phyloP scores from a whole-genome alignment of 306 rosid genomes.

The Quercus parvula region DNA sequence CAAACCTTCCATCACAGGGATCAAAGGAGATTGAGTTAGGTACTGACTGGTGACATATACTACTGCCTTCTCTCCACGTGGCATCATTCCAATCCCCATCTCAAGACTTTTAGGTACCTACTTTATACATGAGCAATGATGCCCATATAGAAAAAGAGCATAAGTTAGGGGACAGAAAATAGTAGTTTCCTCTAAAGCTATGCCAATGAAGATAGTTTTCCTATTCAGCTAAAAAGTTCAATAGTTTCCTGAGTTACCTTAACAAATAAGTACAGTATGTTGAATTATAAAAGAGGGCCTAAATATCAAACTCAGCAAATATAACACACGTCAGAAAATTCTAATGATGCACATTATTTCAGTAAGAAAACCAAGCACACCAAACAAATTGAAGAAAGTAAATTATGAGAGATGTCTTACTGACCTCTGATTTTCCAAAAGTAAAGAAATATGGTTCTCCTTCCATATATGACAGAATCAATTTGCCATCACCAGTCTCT shows the following conservation, averaged over 20 bases:
- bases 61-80: constrained; percentile 81
- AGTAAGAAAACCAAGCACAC: neutral
- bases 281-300: neutral
- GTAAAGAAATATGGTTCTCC: constrained; percentile 88
- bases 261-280: neutral
- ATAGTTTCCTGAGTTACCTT: neutral
- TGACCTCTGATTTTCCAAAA: constrained; percentile 91
- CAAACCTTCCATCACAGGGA: constrained; percentile 58
- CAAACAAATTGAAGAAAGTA: neutral
- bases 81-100: constrained; percentile 94
- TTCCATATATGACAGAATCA: constrained; percentile 52
- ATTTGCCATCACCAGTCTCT: constrained; percentile 58
- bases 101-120: constrained; percentile 98
- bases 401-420: constrained; percentile 9
- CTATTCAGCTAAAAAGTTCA: neutral
- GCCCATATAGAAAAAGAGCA: constrained; percentile 2
- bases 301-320: constrained; percentile 11
- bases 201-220: constrained; percentile 7
- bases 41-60: constrained; percentile 71
- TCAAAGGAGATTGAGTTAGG: constrained; percentile 69
- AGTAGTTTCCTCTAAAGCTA: neutral
- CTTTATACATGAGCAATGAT: constrained; percentile 15
- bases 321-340: neutral
- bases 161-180: neutral
- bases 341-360: neutral